phyloP scores from a whole-genome alignment of 768 basidiomycete genomes.

The Terana coerulea region DNA sequence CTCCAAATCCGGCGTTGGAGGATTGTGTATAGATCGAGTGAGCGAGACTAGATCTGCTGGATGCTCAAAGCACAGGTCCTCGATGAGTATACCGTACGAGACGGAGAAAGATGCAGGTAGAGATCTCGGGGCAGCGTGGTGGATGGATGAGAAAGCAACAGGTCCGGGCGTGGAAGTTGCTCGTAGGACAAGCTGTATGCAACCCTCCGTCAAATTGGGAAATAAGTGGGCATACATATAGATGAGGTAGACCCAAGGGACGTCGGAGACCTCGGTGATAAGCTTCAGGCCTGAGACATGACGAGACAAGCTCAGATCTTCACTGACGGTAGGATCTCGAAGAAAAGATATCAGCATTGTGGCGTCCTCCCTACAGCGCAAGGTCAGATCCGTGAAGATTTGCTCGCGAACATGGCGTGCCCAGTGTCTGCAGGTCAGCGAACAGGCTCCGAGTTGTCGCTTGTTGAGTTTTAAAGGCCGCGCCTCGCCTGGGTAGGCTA shows the following conservation, averaged over 20 bases:
- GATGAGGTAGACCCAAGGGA: neutral
- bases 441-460: neutral
- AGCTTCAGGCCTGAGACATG: neutral
- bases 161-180: neutral
- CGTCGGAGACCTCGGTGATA: neutral
- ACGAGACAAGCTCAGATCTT: neutral
- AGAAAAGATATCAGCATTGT: neutral
- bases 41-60: neutral
- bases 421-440: neutral
- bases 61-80: neutral
- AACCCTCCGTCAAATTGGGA: neutral
- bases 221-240: neutral
- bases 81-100: neutral
- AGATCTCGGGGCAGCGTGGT: no score
- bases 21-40: neutral
- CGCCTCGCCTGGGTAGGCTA: no score
- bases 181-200: neutral
- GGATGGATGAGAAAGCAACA: neutral
- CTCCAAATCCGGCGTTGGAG: neutral
- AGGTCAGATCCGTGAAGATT: neutral
- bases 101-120: neutral
- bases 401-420: neutral
- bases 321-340: neutral
- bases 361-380: neutral
- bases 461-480: no score